phyloP scores from a whole-genome alignment of 768 basidiomycete genomes.

The Phanerochaete sordida region DNA sequence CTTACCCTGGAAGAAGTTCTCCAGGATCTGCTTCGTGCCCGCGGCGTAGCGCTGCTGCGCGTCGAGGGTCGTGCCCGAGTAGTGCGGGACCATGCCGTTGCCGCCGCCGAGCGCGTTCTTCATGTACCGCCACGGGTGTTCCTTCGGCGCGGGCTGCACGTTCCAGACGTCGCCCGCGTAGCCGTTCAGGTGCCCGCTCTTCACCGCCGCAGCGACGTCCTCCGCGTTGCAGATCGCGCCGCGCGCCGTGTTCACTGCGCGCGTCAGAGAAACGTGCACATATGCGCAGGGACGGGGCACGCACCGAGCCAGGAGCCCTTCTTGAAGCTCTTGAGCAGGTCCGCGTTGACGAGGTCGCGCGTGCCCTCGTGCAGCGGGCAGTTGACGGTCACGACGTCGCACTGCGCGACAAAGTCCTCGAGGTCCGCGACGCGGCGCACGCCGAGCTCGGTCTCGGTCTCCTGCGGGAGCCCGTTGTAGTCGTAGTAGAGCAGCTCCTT shows the following conservation, averaged over 20 bases:
- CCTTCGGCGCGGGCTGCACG: conserved; percentile 80
- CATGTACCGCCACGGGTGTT: conserved; percentile 85
- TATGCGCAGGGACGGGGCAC: not conserved
- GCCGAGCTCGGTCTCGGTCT: conserved; percentile 63
- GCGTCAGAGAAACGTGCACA: not conserved
- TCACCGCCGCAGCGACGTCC: conserved; percentile 71
- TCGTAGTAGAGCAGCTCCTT: conserved; percentile 92
- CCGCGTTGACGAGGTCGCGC: conserved; percentile 72
- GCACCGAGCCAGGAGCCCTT: conserved; percentile 77
- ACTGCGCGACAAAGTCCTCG: conserved; percentile 53
- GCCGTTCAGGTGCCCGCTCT: conserved; percentile 68
- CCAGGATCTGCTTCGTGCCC: conserved; percentile 66
- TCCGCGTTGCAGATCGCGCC: conserved; percentile 89
- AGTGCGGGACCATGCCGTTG: conserved; percentile 88
- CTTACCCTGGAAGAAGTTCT: conserved; percentile 61
- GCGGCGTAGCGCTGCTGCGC: conserved; percentile 84
- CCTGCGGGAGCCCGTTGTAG: conserved; percentile 70
- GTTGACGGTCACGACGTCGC: conserved; percentile 82
- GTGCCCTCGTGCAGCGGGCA: conserved; percentile 87
- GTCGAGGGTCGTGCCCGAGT: conserved; percentile 86
- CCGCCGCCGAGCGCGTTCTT: conserved; percentile 80
- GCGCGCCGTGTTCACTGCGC: conserved; percentile 79
- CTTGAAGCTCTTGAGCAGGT: conserved; percentile 86
- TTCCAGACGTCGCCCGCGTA: conserved; percentile 73
- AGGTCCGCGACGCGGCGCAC: conserved; percentile 78